Base-by-base conservation (phyloP, 805 yeast species). In the Cyberlindnera nakhonratchasimensis region DNA sequence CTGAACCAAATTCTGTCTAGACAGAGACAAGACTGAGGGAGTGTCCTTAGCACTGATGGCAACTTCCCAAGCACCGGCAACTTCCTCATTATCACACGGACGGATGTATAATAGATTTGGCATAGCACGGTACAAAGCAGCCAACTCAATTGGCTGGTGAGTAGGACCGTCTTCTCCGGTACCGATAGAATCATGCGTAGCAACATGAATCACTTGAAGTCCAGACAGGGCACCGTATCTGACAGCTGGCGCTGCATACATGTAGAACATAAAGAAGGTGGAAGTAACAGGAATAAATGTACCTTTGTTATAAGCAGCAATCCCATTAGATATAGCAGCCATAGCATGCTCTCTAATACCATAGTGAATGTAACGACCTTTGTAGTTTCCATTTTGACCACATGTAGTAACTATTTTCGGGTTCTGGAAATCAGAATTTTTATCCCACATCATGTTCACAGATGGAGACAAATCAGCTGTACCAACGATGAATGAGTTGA, bases 301-400 rank as follows among this genome's bases (percentile, higher is more conserved):
- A 47, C 84, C 85, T 37, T 53, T 48, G 70, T 83, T 84, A 61
- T 71, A 91, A 42, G 96, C 96, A 45, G 93, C 77, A 57, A 91
- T 84, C 82, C 98, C 98, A 71, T 91, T 91, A 79, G 90, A 77
- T 66, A 90, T 85, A 52, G 97, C 96, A 71, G 96, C 96, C 97
- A 91, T 88, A 66, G 86, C 96, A 70, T 91, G 98, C 75, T 91
- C 98, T 71, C 98, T 85, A 51, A 91, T 96, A 81, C 98, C 98
- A 67, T 83, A 91, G 73, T 96, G 84, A 69, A 91, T 75, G 74
- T 91, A 91, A 65, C 96, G 82, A 64, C 98, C 98, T 42, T 79
- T 48, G 75, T 83, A 90, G 61, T 80, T 79, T 67, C 67, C 67
- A 34, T 58, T 57, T 25, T 57, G 50, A 11, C 97, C 98, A 56